Evolutionary conservation across 1,284 basidiomycete genomes (phyloP).

Genomic region (Microbotryum saponariae): DNA sequence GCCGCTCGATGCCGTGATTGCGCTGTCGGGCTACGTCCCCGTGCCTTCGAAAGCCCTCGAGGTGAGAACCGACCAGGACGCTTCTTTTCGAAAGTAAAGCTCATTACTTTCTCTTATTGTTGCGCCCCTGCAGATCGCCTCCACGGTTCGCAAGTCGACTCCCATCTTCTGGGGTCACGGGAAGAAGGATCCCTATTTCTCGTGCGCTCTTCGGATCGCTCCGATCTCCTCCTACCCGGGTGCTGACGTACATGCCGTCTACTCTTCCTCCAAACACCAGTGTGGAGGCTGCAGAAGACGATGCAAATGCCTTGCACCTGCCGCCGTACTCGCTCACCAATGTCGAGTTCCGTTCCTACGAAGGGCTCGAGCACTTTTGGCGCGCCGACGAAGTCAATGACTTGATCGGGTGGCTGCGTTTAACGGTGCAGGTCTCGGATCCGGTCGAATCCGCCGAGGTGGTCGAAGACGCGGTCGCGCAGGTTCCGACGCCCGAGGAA

Average conservation of each 20-base stretch:
- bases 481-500: not conserved
- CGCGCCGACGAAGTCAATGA: conserved; percentile 13
- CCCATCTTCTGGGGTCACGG: conserved; percentile 27
- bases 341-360: conserved; percentile 10
- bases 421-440: no score
- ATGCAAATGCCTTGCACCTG: not conserved
- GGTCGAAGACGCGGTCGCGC: not conserved
- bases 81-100: not conserved
- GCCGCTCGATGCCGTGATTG: conserved; percentile 18
- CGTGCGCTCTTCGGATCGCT: not conserved
- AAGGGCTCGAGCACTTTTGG: conserved; percentile 17
- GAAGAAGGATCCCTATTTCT: conserved; percentile 12
- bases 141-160: not conserved
- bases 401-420: conserved; percentile 2
- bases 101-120: not conserved
- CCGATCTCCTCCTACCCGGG: not conserved
- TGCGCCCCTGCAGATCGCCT: conserved; percentile 1
- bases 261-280: not conserved
- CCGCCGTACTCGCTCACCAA: not conserved
- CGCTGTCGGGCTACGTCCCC: conserved; percentile 22
- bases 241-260: not conserved
- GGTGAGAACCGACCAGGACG: not conserved
- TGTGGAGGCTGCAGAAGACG: not conserved
- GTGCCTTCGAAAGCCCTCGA: not conserved
- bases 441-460: not conserved